phyloP scores from a whole-genome alignment of 2,329 filamentous ascomycete species.

The Botrytis cinerea region DNA sequence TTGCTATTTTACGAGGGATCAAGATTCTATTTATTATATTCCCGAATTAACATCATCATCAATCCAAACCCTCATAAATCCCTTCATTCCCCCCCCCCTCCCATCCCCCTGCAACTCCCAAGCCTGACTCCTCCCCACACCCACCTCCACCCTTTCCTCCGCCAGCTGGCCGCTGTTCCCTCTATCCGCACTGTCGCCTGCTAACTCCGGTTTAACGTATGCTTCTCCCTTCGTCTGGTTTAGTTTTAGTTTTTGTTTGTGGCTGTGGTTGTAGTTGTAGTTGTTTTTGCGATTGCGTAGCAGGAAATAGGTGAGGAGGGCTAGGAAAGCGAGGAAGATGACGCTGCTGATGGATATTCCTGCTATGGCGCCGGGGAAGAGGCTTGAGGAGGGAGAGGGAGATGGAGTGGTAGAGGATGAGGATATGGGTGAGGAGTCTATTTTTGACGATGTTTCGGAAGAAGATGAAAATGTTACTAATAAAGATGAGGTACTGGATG shows the following conservation, averaged over 20 bases:
- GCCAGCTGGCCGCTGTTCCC: background rate
- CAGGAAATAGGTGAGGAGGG: background rate
- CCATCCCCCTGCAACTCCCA: slow-evolving; percentile 5
- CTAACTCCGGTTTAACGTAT: background rate
- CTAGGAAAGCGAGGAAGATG: background rate
- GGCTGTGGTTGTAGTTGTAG: too few species aligned
- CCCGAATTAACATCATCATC: background rate
- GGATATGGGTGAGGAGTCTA: background rate
- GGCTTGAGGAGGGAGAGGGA: background rate
- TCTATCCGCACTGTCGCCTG: background rate
- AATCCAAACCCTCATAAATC: too few species aligned
- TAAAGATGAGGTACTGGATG: background rate
- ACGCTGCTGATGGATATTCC: background rate
- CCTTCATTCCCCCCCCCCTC: too few species aligned
- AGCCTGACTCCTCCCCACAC: background rate
- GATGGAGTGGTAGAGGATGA: background rate
- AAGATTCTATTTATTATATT: background rate
- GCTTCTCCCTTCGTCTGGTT: background rate
- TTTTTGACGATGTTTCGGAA: background rate
- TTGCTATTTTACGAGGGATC: background rate
- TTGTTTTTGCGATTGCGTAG: background rate
- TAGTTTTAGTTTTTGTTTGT: background rate
- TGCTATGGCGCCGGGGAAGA: background rate
- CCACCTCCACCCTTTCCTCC: background rate
- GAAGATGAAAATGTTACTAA: background rate